These are phyloP conservation scores for Vaccinium corymbosum DNA, from an alignment of 148 eudicot species.

Conservation along the genomic window DNA sequence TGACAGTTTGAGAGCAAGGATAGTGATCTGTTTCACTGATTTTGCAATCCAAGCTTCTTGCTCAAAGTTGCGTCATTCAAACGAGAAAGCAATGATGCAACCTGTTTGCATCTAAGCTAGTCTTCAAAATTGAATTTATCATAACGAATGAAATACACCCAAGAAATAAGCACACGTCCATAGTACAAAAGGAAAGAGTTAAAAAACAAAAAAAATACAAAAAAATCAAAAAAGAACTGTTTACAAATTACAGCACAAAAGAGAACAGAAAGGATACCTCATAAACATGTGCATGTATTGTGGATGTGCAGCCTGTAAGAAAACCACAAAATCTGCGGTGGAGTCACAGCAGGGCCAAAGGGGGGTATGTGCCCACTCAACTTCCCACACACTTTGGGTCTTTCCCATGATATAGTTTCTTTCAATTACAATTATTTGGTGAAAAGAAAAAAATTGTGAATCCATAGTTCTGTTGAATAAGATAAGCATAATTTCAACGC, in stretches of 20 bases:
- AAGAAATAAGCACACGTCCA: neutral
- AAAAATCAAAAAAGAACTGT: too few species aligned
- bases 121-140: neutral
- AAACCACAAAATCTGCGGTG: neutral
- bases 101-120: neutral
- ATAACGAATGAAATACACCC: neutral
- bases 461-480: too few species aligned
- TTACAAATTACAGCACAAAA: neutral
- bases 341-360: neutral
- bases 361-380: too few species aligned
- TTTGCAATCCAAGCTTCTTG: neutral
- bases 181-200: neutral
- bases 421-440: neutral
- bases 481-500: too few species aligned
- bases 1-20: neutral
- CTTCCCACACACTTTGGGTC: neutral
- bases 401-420: neutral
- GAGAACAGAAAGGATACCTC: neutral
- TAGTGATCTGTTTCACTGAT: neutral
- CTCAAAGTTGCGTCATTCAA: neutral
- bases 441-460: neutral
- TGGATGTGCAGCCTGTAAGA: neutral
- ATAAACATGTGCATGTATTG: neutral
- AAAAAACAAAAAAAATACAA: too few species aligned
- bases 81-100: neutral